Evolutionary conservation across 148 eudicot genomes (phyloP).

Genomic region (Dysphania ambrosioides): DNA sequence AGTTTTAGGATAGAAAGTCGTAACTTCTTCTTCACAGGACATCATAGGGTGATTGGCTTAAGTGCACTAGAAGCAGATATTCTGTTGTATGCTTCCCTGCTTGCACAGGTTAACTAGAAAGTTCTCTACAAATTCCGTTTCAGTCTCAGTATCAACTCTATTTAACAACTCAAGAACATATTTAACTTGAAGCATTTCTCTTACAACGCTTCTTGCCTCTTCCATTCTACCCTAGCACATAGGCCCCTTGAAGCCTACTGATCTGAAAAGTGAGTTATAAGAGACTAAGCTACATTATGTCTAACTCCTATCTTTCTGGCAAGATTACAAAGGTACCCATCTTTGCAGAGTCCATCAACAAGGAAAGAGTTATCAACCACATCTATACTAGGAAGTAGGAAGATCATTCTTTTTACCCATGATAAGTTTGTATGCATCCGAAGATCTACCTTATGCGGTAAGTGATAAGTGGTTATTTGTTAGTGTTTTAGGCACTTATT

Average conservation of each 20-base stretch:
- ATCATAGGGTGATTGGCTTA: slow-evolving; percentile 16
- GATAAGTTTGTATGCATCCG: slow-evolving; percentile 72
- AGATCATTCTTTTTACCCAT: slow-evolving; percentile 42
- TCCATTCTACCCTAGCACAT: slow-evolving; percentile 92
- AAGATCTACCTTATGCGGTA: slow-evolving; percentile 42
- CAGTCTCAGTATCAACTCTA: slow-evolving; percentile 46
- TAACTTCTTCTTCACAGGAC: slow-evolving; percentile 14
- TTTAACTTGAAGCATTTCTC: slow-evolving; percentile 74
- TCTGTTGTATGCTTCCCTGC: slow-evolving; percentile 58
- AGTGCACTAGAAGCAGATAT: slow-evolving; percentile 19
- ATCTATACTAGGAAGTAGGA: slow-evolving; percentile 43
- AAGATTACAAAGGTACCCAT: slow-evolving; percentile 52
- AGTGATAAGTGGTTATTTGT: too few species aligned
- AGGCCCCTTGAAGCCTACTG: slow-evolving; percentile 75
- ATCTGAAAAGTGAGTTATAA: slow-evolving; percentile 72
- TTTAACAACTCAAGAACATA: slow-evolving; percentile 48
- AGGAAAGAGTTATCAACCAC: slow-evolving; percentile 65
- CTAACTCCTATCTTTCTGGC: slow-evolving; percentile 51
- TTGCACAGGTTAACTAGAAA: slow-evolving; percentile 66
- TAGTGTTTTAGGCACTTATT: too few species aligned
- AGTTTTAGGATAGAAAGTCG: slow-evolving; percentile 12
- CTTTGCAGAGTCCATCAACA: slow-evolving; percentile 79
- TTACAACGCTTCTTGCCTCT: slow-evolving; percentile 69
- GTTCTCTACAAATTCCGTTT: slow-evolving; percentile 50
- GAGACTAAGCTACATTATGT: slow-evolving; percentile 62